Conservation (phyloP, 768 basidiomycete genomes). For the Fistulinella prunicolor region DNA sequence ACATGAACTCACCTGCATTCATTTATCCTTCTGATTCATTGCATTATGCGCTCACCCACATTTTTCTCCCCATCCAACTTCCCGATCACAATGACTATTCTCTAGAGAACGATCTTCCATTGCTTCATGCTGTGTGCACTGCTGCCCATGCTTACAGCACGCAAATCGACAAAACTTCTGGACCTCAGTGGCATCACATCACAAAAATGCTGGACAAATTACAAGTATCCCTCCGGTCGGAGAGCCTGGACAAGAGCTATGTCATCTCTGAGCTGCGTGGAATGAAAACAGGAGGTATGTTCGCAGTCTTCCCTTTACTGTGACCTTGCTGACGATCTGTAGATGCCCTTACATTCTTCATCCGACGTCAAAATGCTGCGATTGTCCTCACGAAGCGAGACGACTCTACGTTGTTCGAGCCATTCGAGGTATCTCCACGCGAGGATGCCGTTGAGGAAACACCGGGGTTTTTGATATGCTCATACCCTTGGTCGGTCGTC, state of each 20-base stretch:
- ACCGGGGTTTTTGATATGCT: constrained; percentile 24
- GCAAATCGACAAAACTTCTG: not conserved
- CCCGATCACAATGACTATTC: not conserved
- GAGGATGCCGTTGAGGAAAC: constrained; percentile 33
- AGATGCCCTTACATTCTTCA: constrained; percentile 38
- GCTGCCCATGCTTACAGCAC: constrained; percentile 2
- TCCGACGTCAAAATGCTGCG: constrained; percentile 43
- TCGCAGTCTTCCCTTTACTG: not conserved
- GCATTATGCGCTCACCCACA: constrained; percentile 9
- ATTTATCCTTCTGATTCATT: not conserved
- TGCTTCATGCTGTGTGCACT: not conserved
- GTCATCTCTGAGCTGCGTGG: not conserved
- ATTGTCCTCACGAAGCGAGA: constrained; percentile 33
- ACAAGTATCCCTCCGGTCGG: not conserved
- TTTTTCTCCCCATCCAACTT: constrained; percentile 6
- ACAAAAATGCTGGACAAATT: constrained; percentile 6
- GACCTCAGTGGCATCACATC: constrained; percentile 2
- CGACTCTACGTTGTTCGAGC: constrained; percentile 33
- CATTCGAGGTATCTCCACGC: constrained; percentile 40
- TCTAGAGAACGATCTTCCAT: not conserved
- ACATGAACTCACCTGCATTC: not conserved
- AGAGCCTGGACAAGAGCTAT: not conserved
- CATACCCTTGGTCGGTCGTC: constrained; percentile 21
- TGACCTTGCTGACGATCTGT: not conserved
- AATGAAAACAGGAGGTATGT: constrained; percentile 1